These are phyloP conservation scores for Avena insularis DNA, from an alignment of 176 grass and related monocot species.

Conservation along the genomic window DNA sequence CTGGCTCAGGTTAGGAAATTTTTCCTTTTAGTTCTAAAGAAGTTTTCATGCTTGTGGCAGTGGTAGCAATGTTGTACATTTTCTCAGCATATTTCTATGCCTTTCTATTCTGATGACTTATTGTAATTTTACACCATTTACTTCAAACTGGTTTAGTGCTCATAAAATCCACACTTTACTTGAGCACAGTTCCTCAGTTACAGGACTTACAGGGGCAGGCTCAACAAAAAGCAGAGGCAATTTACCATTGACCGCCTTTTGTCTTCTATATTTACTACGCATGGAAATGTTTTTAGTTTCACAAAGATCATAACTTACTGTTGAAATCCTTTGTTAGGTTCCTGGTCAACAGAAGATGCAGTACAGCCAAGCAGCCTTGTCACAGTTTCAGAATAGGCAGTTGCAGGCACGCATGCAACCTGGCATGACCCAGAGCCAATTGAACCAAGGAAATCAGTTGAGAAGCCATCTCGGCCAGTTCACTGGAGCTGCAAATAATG, in stretches of 20 bases:
- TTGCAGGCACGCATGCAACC: slow-evolving; percentile 78
- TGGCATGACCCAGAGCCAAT: slow-evolving; percentile 78
- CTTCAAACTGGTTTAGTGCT: slow-evolving; percentile 16
- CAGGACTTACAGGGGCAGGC: slow-evolving; percentile 86
- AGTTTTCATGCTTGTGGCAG: not conserved
- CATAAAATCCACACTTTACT: slow-evolving; percentile 31
- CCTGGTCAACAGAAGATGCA: slow-evolving; percentile 83
- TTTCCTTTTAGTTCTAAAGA: slow-evolving; percentile 29
- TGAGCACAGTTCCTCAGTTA: slow-evolving; percentile 81
- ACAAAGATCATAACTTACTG: slow-evolving; percentile 24
- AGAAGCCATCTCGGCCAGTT: slow-evolving; percentile 87
- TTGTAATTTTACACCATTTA: not conserved
- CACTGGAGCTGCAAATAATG: slow-evolving; percentile 72
- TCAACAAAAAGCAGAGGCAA: slow-evolving; percentile 88
- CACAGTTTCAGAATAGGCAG: slow-evolving; percentile 88
- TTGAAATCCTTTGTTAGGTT: slow-evolving; percentile 46
- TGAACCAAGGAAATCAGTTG: slow-evolving; percentile 86
- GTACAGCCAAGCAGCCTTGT: slow-evolving; percentile 75
- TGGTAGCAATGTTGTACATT: not conserved
- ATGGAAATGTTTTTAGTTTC: slow-evolving; percentile 16
- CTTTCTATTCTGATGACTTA: not conserved
- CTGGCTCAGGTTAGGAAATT: slow-evolving; percentile 60
- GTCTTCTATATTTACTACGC: slow-evolving; percentile 25
- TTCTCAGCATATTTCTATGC: not conserved
- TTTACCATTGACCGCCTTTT: slow-evolving; percentile 32